Evolutionary conservation across 768 basidiomycete species (phyloP), one percentile per base, ranked within the genome.

Genomic region (Kwoniella bestiolae): DNA sequence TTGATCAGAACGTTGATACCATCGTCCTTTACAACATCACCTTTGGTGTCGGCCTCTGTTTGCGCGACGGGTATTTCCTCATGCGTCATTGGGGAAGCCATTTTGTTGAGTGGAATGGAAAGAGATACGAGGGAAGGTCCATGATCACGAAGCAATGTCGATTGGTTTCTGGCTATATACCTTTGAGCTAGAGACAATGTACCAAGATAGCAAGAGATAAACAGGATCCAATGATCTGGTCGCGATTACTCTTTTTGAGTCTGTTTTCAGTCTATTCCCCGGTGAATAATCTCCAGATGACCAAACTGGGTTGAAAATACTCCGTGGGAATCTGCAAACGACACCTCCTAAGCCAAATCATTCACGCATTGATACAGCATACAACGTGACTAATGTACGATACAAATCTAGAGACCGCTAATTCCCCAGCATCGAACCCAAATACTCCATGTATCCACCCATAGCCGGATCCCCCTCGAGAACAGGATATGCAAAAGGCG

Each of bases 1-100:
- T 56, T 44, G 55, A 35, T n/a, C 11, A 50, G n/a, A 50, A 50
- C 32, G 26, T 56, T 56, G 14, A 38, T 28, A 35, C 38, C 55
- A 56, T 56, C 32, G 28, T 51, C 50, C 28, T 51, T 51, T 6
- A 35, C 35, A 14, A 44, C 32, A 56, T 44, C 55, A 11, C 38
- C 55, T 56, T 56, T 38, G 8, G 21, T 35, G 32, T 56, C 55
- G 14, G 11, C 50, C 16, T 26, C 50, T 51, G 35, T 9, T 8
- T 9, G 35, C 9, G 35, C 35, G 35, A 38, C 16, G 11, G 35
- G 11, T 38, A 38, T 16, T 38, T 47, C 16, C 14, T 47, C 23
- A 47, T 47, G 46, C 23, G 21, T 47, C 23, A n/a, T n/a, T 12
- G 46, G 18, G 8, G 46, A 47, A n/a, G 16, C n/a, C n/a, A 12